Evolutionary conservation across 139 green algal genomes (phyloP), one percentile per base, ranked within the genome.

Genomic region (Cymbomonas tetramitiformis): DNA sequence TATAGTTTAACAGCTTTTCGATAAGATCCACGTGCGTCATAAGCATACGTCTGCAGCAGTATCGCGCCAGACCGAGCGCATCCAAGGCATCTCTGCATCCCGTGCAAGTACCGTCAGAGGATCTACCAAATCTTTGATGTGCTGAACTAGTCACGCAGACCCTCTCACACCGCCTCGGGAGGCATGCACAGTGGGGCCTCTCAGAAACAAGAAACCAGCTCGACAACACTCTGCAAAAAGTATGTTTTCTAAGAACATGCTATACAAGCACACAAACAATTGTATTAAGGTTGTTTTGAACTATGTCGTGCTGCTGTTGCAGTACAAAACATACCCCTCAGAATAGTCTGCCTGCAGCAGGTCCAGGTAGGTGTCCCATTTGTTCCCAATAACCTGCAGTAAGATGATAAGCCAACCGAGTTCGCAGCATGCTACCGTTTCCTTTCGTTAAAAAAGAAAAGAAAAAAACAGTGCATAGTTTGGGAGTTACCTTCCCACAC

Each of bases 1-100:
- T 98, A 72, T 99, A 99, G 40, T 90, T 91, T 0, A 99, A 71
- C 38, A 99, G 79, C 74, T 96, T 96, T 63, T 98, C 89, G 50
- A 99, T 98, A 2, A 99, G 73, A 58, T 99, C 91, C 23, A 94
- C 86, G 49, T 95, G 86, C 10, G 86, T 94, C 89, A 99, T 94
- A 2, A 99, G 71, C 92, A 99, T 99, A 29, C 92, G 74, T 1
- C 92, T 77, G 66, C 92, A 99, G 82, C 92, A 99, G 73, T 99
- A 99, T 0, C 92, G 72, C n/a, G 72, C 81, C 7, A 99, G 75
- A 2, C 75, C 75, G 8, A 99, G 79, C 3, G 83, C 82, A 51
- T 99, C 85, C 38, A 99, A 62, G 7, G 92, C 92, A 56, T 99
- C 87, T 21, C 86, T n/a, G n/a, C n/a, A n/a, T n/a, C n/a, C n/a